Evolutionary conservation across 371 early-diverging fungal genomes (phyloP).

Genomic region (Mucor indicus): DNA sequence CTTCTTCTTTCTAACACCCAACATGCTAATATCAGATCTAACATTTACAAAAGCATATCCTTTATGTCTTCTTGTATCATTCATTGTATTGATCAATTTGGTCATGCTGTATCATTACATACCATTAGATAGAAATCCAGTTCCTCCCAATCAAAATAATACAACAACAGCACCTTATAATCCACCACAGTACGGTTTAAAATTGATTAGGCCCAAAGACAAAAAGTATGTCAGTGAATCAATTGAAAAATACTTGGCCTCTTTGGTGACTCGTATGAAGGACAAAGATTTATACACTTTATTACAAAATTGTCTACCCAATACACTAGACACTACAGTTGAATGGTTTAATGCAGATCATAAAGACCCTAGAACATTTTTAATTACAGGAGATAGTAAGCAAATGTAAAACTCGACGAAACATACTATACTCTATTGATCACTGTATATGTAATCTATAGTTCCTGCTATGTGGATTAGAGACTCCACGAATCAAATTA

Average conservation of each 20-base stretch:
- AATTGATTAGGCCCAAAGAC: slow-evolving; percentile 15
- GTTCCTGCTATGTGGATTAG: slow-evolving; percentile 60
- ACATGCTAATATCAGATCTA: no score
- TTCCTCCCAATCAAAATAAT: no score
- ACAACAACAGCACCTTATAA: no score
- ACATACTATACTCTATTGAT: not conserved
- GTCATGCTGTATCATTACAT: no score
- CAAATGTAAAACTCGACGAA: no score
- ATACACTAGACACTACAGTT: slow-evolving; percentile 56
- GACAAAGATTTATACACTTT: slow-evolving; percentile 42
- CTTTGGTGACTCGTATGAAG: slow-evolving; percentile 17
- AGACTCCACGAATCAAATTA: slow-evolving; percentile 56
- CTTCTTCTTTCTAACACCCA: no score
- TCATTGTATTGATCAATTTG: no score
- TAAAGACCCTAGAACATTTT: slow-evolving; percentile 38
- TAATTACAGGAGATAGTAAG: slow-evolving; percentile 57
- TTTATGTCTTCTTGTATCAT: no score
- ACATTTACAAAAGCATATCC: no score
- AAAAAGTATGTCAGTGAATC: slow-evolving; percentile 29
- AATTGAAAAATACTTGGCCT: slow-evolving; percentile 22
- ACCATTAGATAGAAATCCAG: no score
- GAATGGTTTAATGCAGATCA: slow-evolving; percentile 27
- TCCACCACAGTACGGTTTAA: slow-evolving; percentile 25
- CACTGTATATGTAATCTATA: not conserved
- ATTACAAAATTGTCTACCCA: slow-evolving; percentile 52